Percentiles rank a stretch among this genome's conserved stretches.
phyloP scores from a whole-genome alignment of 225 moss, liverwort and hornwort species.

The Ulota crispa region DNA sequence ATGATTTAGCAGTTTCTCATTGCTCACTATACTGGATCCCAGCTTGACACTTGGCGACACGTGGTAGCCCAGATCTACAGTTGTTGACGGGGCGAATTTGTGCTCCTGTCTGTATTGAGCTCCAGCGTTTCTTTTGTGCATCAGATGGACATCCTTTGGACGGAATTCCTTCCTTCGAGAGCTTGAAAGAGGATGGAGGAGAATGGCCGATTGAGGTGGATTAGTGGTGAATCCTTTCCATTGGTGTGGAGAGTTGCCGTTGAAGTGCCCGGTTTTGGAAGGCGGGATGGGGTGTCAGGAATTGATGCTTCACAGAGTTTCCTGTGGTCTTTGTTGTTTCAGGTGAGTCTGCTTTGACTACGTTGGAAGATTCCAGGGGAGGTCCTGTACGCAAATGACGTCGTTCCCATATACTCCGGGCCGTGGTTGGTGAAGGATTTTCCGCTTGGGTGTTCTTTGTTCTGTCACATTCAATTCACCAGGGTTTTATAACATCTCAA shows the following conservation, averaged over 20 bases:
- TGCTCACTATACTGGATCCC: not conserved
- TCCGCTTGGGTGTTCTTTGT: not conserved
- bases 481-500: not conserved
- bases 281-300: conserved; percentile 35
- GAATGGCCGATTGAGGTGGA: not conserved
- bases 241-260: conserved; percentile 34
- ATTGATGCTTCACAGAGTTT: conserved; percentile 10
- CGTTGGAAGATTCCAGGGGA: conserved; percentile 13
- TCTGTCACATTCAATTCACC: conserved; percentile 26
- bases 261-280: conserved; percentile 28
- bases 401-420: conserved; percentile 33
- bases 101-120: not conserved
- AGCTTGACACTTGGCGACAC: not conserved
- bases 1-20: not conserved
- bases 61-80: not conserved
- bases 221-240: conserved; percentile 15
- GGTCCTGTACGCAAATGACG: conserved; percentile 28
- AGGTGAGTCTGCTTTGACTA: not conserved
- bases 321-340: not conserved
- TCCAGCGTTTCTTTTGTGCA: not conserved
- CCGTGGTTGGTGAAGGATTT: conserved; percentile 24
- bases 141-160: not conserved
- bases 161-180: not conserved
- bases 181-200: not conserved
- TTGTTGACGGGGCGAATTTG: not conserved